phyloP scores from a whole-genome alignment of 306 rosid genomes.

The Heteromeles arbutifolia region DNA sequence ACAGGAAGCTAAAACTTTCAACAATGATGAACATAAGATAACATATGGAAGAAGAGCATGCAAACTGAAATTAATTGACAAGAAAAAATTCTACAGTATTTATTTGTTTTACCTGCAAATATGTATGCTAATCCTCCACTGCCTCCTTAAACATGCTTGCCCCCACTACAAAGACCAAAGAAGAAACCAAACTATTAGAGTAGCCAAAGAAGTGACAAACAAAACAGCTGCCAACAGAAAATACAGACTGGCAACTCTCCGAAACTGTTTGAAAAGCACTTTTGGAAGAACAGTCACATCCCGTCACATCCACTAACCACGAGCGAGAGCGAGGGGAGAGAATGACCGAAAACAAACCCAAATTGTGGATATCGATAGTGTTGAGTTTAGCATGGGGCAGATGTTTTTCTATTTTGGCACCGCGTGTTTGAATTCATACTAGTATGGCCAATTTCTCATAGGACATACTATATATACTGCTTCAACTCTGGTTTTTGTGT shows the following conservation, averaged over 20 bases:
- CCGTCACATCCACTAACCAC: too few species aligned
- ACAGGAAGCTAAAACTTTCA: neutral
- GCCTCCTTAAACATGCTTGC: conserved; percentile 25
- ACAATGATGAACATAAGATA: neutral
- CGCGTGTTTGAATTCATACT: too few species aligned
- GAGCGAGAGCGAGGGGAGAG: too few species aligned
- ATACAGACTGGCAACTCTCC: conserved; percentile 28
- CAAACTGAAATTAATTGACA: too few species aligned
- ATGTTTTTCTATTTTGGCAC: too few species aligned
- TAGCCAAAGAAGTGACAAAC: neutral
- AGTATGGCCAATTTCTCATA: too few species aligned
- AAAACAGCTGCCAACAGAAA: conserved; percentile 21
- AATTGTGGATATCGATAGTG: too few species aligned
- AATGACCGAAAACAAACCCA: too few species aligned
- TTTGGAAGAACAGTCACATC: conserved; percentile 19
- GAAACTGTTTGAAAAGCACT: conserved; percentile 20
- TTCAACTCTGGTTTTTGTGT: too few species aligned
- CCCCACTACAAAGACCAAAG: conserved; percentile 27
- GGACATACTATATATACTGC: too few species aligned
- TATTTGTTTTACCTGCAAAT: conserved; percentile 17
- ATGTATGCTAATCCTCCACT: conserved; percentile 29
- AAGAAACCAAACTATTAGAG: conserved; percentile 6
- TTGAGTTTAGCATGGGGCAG: too few species aligned
- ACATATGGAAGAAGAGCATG: too few species aligned
- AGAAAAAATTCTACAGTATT: neutral